Base-by-base conservation (phyloP, 805 yeast species). In the Candida railenensis region DNA sequence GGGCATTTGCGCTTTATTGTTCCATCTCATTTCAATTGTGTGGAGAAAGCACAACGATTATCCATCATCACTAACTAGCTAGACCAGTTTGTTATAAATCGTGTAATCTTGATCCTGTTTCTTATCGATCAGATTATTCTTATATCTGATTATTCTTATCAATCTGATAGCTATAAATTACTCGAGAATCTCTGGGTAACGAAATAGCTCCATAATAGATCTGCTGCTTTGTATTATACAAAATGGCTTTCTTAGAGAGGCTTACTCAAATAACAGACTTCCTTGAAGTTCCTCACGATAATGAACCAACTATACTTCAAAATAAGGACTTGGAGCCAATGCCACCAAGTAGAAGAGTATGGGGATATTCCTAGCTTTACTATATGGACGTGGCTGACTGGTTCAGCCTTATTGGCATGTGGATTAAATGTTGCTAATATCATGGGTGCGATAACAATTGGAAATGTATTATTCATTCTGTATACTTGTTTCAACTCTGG, bases 341-440 rank as follows among this genome's bases (percentile, higher is more conserved):
- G 37, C 75, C 76, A 2, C 70, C 73, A 3, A 46, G 50, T 11
- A 54, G 78, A 47, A 59, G 80, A 42, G 69, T 74, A 0, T 76
- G 80, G 76, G 76, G 66, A 74, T 2, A 65, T 76, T 43, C 62
- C 72, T 45, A 68, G 73, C 44, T 65, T 73, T 19, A 71, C 63
- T 47, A 62, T 69, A 20, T 55, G 66, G 15, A 59, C 69, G 8
- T 68, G 67, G 57, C 55, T 76, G 9, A 69, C 73, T 44, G 78
- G 76, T 1, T 60, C 74, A 3, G 63, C 80, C 3, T 65, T 76
- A 4, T 51, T 76, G 7, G 49, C 67, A 8, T 59, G 70, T 9
- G 81, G 81, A 2, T 33, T 48, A 15, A 44, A 32, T 18, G 22
- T 38, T 12, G 40, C 37, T 18, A 39, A 48, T 20, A 41, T 38